These are phyloP conservation scores for Torrubiellomyces zombiae DNA, from an alignment of 2,329 filamentous ascomycete genomes.

Conservation along the genomic window DNA sequence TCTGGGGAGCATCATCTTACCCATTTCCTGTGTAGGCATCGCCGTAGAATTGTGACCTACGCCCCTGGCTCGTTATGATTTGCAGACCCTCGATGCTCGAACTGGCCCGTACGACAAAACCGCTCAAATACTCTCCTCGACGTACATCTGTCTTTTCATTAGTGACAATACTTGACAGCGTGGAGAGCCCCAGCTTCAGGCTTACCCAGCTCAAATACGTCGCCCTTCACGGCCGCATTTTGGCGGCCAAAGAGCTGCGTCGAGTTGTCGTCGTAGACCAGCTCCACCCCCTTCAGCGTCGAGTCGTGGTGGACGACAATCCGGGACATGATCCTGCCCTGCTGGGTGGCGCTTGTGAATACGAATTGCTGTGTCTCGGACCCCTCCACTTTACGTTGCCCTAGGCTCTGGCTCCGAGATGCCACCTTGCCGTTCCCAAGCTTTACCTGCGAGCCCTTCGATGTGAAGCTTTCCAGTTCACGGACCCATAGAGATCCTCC, in stretches of 20 bases:
- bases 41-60: slow-evolving; percentile 72
- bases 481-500: slow-evolving; percentile 59
- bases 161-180: too few relatives aligned
- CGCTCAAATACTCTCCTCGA: slow-evolving; percentile 71
- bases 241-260: slow-evolving; percentile 75
- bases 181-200: too few relatives aligned
- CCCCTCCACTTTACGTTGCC: slow-evolving; percentile 53
- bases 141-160: slow-evolving; percentile 72
- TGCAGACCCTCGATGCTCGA: slow-evolving; percentile 79
- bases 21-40: slow-evolving; percentile 63
- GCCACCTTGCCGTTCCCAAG: slow-evolving; percentile 54
- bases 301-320: slow-evolving; percentile 63
- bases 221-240: slow-evolving; percentile 51
- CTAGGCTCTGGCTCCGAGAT: slow-evolving; percentile 60
- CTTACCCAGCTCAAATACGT: slow-evolving; percentile 64
- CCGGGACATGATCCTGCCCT: slow-evolving; percentile 56
- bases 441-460: slow-evolving; percentile 58
- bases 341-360: slow-evolving; percentile 49
- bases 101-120: slow-evolving; percentile 69
- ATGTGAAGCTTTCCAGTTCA: slow-evolving; percentile 55
- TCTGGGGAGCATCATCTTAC: slow-evolving; percentile 36
- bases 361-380: slow-evolving; percentile 56
- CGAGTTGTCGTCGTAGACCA: slow-evolving; percentile 76
- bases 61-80: slow-evolving; percentile 75
- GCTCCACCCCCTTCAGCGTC: slow-evolving; percentile 75